Evolutionary conservation across 768 basidiomycete species (phyloP).

Genomic region (Pisolithus microcarpus): DNA sequence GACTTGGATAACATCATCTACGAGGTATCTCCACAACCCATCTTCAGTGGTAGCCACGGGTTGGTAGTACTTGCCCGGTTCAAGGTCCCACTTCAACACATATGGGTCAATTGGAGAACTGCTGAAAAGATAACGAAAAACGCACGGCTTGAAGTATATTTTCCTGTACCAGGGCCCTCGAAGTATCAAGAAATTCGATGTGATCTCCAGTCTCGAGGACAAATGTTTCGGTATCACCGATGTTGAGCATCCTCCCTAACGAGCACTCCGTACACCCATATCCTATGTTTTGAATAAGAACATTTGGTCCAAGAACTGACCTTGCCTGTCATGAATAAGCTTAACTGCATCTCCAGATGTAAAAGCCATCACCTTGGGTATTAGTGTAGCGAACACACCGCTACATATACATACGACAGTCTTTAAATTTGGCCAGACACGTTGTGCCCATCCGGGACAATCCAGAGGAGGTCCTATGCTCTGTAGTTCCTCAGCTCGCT

Average conservation of each 20-base stretch:
- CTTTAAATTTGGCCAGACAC: conserved; percentile 3
- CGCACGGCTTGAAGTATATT: background rate
- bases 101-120: too few relatives aligned
- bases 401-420: conserved; percentile 1
- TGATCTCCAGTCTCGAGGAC: background rate
- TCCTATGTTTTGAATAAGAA: conserved; percentile 6
- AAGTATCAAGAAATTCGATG: background rate
- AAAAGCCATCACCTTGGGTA: conserved; percentile 2
- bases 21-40: too few relatives aligned
- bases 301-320: conserved; percentile 10
- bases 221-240: background rate
- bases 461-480: background rate
- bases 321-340: conserved; percentile 4
- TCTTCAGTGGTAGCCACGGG: too few relatives aligned
- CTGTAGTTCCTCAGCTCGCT: conserved; percentile 2
- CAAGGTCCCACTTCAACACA: background rate
- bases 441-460: background rate
- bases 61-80: conserved; percentile 8
- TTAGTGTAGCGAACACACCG: background rate
- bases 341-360: background rate
- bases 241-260: conserved; percentile 5
- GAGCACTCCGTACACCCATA: conserved; percentile 8
- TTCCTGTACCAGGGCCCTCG: too few relatives aligned
- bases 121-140: background rate
- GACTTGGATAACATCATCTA: too few relatives aligned